Evolutionary conservation across 306 rosid species (phyloP).

Genomic region (Abrus precatorius): DNA sequence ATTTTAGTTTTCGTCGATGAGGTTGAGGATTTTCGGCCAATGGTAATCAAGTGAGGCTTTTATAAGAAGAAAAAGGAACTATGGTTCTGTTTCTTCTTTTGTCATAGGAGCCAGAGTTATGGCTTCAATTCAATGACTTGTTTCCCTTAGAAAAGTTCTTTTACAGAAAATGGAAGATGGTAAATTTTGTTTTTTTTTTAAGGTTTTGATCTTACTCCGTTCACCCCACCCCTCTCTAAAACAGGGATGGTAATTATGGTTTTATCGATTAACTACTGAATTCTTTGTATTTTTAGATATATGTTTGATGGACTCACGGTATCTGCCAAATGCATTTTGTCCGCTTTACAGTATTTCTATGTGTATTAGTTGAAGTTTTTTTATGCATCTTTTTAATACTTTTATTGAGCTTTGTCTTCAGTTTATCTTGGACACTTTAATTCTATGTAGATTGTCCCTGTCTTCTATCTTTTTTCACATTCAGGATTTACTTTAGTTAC

Average conservation of each 20-base stretch:
- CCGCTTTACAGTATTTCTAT: constrained; percentile 30
- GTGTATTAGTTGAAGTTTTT: background rate
- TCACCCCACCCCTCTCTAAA: background rate
- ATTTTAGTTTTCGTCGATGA: constrained; percentile 37
- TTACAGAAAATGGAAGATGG: constrained; percentile 21
- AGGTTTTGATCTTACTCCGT: constrained; percentile 9
- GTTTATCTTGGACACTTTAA: background rate
- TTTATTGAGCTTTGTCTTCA: constrained; percentile 14
- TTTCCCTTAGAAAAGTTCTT: constrained; percentile 12
- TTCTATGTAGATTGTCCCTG: constrained; percentile 5
- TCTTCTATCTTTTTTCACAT: background rate
- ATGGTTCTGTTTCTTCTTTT: constrained; percentile 5
- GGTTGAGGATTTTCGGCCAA: constrained; percentile 42
- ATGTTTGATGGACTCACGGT: background rate
- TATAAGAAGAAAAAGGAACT: constrained; percentile 21
- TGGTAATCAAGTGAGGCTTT: background rate
- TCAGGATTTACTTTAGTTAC: constrained; percentile 24
- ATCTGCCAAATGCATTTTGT: constrained; percentile 15
- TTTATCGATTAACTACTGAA: constrained; percentile 13
- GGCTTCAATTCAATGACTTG: constrained; percentile 32
- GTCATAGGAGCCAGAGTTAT: background rate
- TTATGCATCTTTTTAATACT: background rate
- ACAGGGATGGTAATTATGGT: constrained; percentile 14
- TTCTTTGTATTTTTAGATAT: constrained; percentile 33
- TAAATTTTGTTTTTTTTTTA: background rate